Conservation (phyloP, 2,329 filamentous ascomycete species). For the Huntiella moniliformis region DNA sequence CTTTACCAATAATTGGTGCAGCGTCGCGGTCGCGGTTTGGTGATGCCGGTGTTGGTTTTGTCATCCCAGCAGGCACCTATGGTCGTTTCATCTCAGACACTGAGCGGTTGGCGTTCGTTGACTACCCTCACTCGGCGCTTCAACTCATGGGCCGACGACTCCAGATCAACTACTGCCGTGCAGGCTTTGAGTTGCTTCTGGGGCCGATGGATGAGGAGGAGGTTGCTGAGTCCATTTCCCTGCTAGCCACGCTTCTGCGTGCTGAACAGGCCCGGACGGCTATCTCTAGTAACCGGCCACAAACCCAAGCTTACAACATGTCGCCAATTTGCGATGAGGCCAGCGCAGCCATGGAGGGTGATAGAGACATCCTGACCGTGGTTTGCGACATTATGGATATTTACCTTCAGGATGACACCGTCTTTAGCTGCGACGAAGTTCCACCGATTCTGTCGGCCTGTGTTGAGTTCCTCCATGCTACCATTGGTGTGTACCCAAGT, state of each 20-base stretch:
- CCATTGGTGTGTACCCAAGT: constrained; percentile 57
- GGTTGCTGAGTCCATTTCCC: constrained; percentile 51
- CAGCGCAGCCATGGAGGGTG: constrained; percentile 35
- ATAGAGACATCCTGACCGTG: constrained; percentile 60
- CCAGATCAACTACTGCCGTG: constrained; percentile 44
- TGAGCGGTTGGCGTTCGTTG: constrained; percentile 56
- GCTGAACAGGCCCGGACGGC: constrained; percentile 25
- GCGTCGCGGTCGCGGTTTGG: constrained; percentile 11
- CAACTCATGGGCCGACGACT: constrained; percentile 61
- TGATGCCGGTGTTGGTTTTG: constrained; percentile 31
- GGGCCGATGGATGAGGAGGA: constrained; percentile 39
- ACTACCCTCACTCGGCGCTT: constrained; percentile 63
- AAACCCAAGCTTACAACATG: constrained; percentile 17
- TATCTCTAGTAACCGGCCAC: constrained; percentile 12
- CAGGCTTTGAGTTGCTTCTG: constrained; percentile 32
- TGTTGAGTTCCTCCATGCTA: constrained; percentile 57
- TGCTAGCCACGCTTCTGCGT: constrained; percentile 53
- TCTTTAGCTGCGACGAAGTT: constrained; percentile 40
- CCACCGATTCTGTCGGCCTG: constrained; percentile 52
- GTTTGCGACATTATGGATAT: constrained; percentile 72
- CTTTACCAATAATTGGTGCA: constrained; percentile 41
- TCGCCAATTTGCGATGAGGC: constrained; percentile 35
- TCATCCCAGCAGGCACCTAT: constrained; percentile 44
- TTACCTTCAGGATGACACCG: constrained; percentile 37
- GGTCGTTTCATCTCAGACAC: constrained; percentile 61